phyloP scores from a whole-genome alignment of 176 grass and related monocot genomes.

The sorghum (Sorghum bicolor) region Sorghum_bicolor_NCBIv3 NC_012872.2:74125001-74125500 shows the following conservation, averaged over 20 bases:
- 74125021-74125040: no score
- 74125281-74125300: background rate
- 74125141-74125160: slow-evolving; percentile 50
- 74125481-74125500: background rate
- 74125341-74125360: background rate
- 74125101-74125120: slow-evolving; percentile 67
- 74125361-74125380: background rate
- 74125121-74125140: slow-evolving; percentile 72
- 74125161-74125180: slow-evolving; percentile 62
- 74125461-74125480: background rate
- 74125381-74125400: slow-evolving; percentile 26
- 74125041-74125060: no score
- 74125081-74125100: slow-evolving; percentile 53
- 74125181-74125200: slow-evolving; percentile 53
- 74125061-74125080: background rate
- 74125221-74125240: background rate
- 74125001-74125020: no score
- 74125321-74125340: slow-evolving; percentile 47
- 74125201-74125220: slow-evolving; percentile 3
- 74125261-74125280: background rate
- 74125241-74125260: background rate
- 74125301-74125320: slow-evolving; percentile 35
- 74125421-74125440: background rate
- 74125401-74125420: slow-evolving; percentile 21
- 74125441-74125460: background rate